Evolutionary conservation across 495 filamentous ascomycete species (phyloP).

Genomic region (Xylaria flabelliformis): DNA sequence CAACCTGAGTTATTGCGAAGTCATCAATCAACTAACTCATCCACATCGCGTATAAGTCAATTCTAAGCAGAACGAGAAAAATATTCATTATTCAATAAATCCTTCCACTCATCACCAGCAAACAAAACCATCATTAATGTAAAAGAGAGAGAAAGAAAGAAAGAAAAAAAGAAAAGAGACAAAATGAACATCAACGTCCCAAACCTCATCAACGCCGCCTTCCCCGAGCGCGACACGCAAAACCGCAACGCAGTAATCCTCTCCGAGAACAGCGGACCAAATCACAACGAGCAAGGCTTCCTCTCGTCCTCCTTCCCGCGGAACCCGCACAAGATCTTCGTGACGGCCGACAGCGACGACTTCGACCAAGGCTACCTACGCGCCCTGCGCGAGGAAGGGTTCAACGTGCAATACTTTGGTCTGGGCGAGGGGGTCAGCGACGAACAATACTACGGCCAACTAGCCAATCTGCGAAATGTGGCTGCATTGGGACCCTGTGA

Average conservation of each 20-base stretch:
- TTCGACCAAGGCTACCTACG: constrained; percentile 64
- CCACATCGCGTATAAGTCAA: background rate
- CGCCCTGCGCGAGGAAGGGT: constrained; percentile 71
- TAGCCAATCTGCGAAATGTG: constrained; percentile 40
- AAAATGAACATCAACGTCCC: constrained; percentile 44
- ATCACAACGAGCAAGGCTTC: constrained; percentile 47
- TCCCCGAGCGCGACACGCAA: constrained; percentile 39
- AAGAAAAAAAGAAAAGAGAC: too few species aligned
- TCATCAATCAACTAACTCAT: background rate
- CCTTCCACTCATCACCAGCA: background rate
- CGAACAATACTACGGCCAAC: constrained; percentile 57
- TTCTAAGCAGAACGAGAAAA: background rate
- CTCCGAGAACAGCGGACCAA: constrained; percentile 37
- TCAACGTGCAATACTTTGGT: constrained; percentile 66
- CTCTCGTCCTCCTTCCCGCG: constrained; percentile 45
- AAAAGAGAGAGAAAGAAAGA: too few species aligned
- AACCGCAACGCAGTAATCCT: constrained; percentile 43
- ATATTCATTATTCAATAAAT: background rate
- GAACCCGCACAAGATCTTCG: constrained; percentile 62
- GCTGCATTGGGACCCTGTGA: constrained; percentile 39
- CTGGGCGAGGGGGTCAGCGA: constrained; percentile 52
- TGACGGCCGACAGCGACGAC: constrained; percentile 66
- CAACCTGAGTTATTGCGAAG: background rate
- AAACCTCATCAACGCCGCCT: constrained; percentile 39
- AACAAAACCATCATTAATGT: too few species aligned